Conservation (phyloP, 1,139 yeast species). For the Scheffersomyces titani region DNA sequence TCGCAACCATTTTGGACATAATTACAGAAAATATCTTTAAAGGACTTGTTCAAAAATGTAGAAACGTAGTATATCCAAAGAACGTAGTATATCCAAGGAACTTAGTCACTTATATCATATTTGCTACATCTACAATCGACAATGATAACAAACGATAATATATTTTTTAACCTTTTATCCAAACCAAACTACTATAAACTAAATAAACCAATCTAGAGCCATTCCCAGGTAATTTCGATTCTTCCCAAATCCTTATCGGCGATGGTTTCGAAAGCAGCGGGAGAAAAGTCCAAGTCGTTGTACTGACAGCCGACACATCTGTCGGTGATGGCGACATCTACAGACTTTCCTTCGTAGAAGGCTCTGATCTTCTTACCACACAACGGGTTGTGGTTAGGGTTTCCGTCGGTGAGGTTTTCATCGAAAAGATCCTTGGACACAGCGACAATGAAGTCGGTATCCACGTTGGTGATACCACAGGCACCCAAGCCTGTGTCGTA, state of each 20-base stretch:
- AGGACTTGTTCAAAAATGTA: too few relatives aligned
- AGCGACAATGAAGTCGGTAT: slow-evolving; percentile 51
- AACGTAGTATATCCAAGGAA: too few relatives aligned
- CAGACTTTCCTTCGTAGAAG: slow-evolving; percentile 39
- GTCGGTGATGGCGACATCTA: slow-evolving; percentile 45
- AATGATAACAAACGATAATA: slow-evolving; percentile 1
- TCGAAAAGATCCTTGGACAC: slow-evolving; percentile 38
- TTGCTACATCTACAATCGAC: background rate
- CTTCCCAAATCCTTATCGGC: slow-evolving; percentile 44
- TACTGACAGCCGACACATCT: slow-evolving; percentile 42
- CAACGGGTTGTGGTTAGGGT: slow-evolving; percentile 44
- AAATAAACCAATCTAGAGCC: slow-evolving; percentile 1
- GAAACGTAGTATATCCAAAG: too few relatives aligned
- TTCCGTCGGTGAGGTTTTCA: slow-evolving; percentile 29
- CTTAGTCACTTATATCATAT: too few relatives aligned
- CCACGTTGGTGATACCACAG: slow-evolving; percentile 53
- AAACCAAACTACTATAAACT: background rate
- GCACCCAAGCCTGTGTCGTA: slow-evolving; percentile 63
- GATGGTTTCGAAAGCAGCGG: slow-evolving; percentile 39
- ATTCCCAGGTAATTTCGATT: slow-evolving; percentile 44
- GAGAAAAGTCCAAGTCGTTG: slow-evolving; percentile 47
- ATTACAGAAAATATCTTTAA: too few relatives aligned
- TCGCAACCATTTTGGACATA: background rate
- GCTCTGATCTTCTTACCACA: slow-evolving; percentile 47
- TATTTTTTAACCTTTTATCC: background rate